Percentiles rank a stretch among this genome's conserved stretches.
Conservation (phyloP, 371 early-diverging fungal species). For the Syncephalastrum sp. region DNA sequence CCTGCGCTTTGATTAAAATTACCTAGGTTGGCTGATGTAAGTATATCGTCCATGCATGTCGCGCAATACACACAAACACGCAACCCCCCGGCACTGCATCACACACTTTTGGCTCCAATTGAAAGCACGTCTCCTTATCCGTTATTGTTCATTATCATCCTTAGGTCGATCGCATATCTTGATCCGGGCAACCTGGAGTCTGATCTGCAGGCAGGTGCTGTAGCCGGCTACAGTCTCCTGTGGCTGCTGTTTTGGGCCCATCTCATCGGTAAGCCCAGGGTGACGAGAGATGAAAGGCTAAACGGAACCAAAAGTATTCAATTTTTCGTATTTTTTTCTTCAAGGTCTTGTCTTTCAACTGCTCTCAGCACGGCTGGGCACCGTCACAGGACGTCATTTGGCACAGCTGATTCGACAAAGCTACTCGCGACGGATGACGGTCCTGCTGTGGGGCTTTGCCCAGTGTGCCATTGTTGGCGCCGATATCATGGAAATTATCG, state of each 20-base stretch:
- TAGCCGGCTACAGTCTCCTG: conserved; percentile 64
- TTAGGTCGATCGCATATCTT: conserved; percentile 70
- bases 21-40: conserved; percentile 47
- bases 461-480: conserved; percentile 77
- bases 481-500: conserved; percentile 77
- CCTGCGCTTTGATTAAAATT: neutral
- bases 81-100: no score
- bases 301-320: neutral
- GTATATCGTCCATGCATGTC: conserved; percentile 1
- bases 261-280: conserved; percentile 32
- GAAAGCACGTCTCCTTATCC: neutral
- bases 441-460: conserved; percentile 59
- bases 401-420: conserved; percentile 56
- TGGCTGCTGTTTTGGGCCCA: conserved; percentile 70
- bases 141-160: neutral
- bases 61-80: no score
- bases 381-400: conserved; percentile 69
- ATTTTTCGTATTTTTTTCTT: no score
- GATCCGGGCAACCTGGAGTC: conserved; percentile 78
- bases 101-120: neutral
- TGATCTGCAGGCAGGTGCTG: conserved; percentile 68
- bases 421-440: conserved; percentile 45
- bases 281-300: neutral
- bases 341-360: conserved; percentile 64
- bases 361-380: conserved; percentile 68